Evolutionary conservation across 345 rosid genomes (phyloP), one percentile per base, ranked within the genome.

Genomic region (Acer negundo): DNA sequence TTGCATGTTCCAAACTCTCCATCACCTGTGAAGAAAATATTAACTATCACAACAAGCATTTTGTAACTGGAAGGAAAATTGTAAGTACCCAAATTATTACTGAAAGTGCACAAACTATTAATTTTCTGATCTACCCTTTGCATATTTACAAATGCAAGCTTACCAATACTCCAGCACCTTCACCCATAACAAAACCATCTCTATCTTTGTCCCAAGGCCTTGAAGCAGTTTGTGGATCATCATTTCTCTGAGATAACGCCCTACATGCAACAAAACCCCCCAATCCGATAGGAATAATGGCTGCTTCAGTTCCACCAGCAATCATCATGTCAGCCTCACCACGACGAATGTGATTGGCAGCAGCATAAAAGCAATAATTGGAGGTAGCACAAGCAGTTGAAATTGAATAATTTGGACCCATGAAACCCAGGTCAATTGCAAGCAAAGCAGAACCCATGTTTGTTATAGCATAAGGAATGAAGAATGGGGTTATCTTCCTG

Each of bases 221-320:
- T 17, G 99, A 97, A 51, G 99, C 99, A 6, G 97, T 97, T 81
- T 88, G 84, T 35, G 99, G 99, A 72, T 97, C 99, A 87, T 93
- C 99, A 77, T 97, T 97, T 80, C 99, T 89, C 87, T 97, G 98
- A 28, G 99, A 97, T 70, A 97, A 76, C 9, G 98, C 99, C 86
- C 99, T 89, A 56, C 98, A 97, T 19, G 99, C 99, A 78, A 93
- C 94, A 80, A 97, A 97, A 71, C 99, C 97, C 73, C 97, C 97
- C 92, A 97, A 84, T 19, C 97, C 99, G 76, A 94, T 89, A 69
- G 99, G 99, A 83, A 97, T 89, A 69, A 97, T 88, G 44, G 97
- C 97, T 81, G 99, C 99, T 87, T 94, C 99, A 24, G 97, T 94
- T 84, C 99, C 98, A 77, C 99, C 99, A 75, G 99, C 97, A 86